Evolutionary conservation across 225 moss, liverwort and hornwort genomes (phyloP).

Genomic region (Pseudisothecium myosuroides): DNA sequence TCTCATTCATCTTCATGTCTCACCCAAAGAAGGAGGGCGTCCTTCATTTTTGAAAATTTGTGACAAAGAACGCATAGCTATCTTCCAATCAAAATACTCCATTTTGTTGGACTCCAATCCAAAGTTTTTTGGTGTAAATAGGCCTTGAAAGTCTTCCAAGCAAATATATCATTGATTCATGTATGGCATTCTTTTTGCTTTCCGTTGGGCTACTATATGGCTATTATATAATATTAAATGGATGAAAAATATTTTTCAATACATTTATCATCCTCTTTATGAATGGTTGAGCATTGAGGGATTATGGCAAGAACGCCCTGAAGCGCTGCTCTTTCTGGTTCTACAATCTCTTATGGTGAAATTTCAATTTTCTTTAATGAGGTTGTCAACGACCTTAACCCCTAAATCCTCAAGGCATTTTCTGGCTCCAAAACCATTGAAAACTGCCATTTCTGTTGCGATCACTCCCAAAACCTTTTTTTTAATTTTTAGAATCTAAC

Average conservation of each 20-base stretch:
- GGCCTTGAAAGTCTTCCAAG: not conserved
- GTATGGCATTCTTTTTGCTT: not conserved
- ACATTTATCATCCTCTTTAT: not conserved
- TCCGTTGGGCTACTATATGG: not conserved
- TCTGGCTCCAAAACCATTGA: too few species aligned
- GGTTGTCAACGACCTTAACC: not conserved
- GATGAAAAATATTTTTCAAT: not conserved
- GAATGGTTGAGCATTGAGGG: not conserved
- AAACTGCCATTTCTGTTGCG: too few species aligned
- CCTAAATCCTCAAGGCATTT: too few species aligned
- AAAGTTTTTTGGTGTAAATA: too few species aligned
- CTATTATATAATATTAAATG: not conserved
- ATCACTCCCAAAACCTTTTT: too few species aligned
- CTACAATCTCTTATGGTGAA: accelerated
- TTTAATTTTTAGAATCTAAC: too few species aligned
- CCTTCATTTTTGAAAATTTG: not conserved
- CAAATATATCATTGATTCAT: not conserved
- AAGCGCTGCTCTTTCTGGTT: accelerated
- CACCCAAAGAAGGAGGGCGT: too few species aligned
- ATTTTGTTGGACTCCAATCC: too few species aligned
- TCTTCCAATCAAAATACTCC: too few species aligned
- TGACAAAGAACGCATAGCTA: too few species aligned
- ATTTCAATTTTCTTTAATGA: not conserved
- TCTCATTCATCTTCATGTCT: not conserved
- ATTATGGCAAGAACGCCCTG: accelerated